These are phyloP conservation scores for Ceriops tagal DNA, from an alignment of 345 rosid species.

Conservation along the genomic window DNA sequence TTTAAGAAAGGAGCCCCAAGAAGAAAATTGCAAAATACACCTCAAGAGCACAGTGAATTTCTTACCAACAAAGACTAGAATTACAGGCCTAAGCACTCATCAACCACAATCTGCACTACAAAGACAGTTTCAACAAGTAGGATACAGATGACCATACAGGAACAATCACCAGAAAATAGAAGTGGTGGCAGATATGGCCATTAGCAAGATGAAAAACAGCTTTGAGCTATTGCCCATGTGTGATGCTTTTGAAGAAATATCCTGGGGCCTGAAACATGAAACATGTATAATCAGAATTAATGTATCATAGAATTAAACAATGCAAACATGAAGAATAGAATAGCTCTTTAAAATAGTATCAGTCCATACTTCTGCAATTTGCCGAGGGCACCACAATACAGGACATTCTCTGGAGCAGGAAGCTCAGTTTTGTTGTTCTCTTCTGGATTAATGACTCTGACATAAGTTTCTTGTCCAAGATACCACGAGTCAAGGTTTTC, in stretches of 20 bases:
- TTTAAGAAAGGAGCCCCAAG: conserved; percentile 21
- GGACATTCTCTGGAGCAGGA: conserved; percentile 72
- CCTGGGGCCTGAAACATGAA: conserved; percentile 59
- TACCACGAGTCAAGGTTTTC: conserved; percentile 99
- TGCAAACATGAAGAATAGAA: neutral
- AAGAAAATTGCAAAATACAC: conserved; percentile 15
- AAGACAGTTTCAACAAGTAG: neutral
- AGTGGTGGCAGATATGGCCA: conserved; percentile 23
- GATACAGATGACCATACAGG: neutral
- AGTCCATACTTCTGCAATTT: conserved; percentile 60
- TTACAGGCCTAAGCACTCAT: conserved; percentile 34
- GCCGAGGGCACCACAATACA: conserved; percentile 76
- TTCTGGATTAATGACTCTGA: conserved; percentile 89
- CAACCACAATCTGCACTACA: conserved; percentile 25
- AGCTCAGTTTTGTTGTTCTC: conserved; percentile 85
- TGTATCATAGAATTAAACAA: neutral
- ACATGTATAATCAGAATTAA: conserved; percentile 14
- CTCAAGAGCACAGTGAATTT: conserved; percentile 28
- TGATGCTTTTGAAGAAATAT: conserved; percentile 47
- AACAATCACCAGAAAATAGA: conserved; percentile 20
- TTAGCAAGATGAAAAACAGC: conserved; percentile 33
- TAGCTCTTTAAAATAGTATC: neutral
- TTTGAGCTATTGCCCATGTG: conserved; percentile 21
- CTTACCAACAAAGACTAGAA: conserved; percentile 31
- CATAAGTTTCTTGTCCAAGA: conserved; percentile 95